Percentiles rank a stretch among this genome's conserved stretches.
phyloP scores from a whole-genome alignment of 169 alveolate genomes.

The Cystoisospora suis region DNA sequence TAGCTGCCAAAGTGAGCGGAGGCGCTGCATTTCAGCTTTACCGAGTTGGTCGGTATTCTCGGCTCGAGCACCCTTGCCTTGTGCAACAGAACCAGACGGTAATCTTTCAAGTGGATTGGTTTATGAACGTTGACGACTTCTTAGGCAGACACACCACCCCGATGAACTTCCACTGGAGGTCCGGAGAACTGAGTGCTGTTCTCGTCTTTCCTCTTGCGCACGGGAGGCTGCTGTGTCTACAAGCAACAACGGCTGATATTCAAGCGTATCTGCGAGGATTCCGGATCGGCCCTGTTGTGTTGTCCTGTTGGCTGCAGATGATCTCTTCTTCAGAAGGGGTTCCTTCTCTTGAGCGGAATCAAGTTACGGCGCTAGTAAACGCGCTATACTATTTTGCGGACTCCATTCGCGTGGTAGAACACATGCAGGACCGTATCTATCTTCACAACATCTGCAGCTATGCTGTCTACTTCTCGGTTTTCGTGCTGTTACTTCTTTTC shows the following conservation, averaged over 20 bases:
- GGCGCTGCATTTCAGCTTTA: not conserved
- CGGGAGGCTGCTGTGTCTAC: no score
- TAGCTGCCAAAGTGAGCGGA: slow-evolving; percentile 79
- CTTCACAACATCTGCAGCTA: not conserved
- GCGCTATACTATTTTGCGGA: slow-evolving; percentile 82
- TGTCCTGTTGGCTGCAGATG: slow-evolving; percentile 51
- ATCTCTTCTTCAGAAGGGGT: slow-evolving; percentile 60
- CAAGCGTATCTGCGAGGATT: no score
- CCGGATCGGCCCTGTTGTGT: not conserved
- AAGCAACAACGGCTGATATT: no score
- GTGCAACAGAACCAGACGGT: no score
- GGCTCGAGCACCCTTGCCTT: no score
- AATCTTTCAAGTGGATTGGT: no score
- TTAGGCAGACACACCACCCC: no score
- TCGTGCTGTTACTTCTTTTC: not conserved
- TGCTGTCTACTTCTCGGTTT: not conserved
- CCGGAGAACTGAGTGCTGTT: no score
- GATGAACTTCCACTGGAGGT: no score
- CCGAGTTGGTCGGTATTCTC: no score
- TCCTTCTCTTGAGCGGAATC: slow-evolving; percentile 81
- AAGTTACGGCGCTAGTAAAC: slow-evolving; percentile 83
- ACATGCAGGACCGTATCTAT: slow-evolving; percentile 26
- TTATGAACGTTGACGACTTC: no score
- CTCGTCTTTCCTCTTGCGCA: no score
- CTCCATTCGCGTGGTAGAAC: slow-evolving; percentile 73